Evolutionary conservation across 805 yeast genomes (phyloP), one percentile per base, ranked within the genome.

Genomic region (Sungouiozyma ichnusensis): DNA sequence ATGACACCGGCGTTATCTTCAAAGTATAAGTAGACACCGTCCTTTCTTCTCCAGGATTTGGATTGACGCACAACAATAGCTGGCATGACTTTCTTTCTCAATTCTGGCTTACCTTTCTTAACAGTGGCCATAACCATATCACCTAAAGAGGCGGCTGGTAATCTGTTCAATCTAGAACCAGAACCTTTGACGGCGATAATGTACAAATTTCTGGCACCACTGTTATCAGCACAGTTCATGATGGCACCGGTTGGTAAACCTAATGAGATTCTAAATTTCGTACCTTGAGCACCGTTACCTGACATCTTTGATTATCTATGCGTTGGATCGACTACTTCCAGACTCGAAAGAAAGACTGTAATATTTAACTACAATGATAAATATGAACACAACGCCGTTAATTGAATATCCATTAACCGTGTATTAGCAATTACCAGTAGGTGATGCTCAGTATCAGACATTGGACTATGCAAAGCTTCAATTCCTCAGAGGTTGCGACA

Each of bases 1-100:
- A 92, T 92, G 73, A 94, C 99, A 82, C 98, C 98, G 58, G 99
- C 99, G 69, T 92, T 92, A 77, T 92, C 99, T 81, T 92, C 99
- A 65, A 92, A 92, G 86, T 92, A 92, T 73, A 92, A 86, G 88
- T 72, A 92, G 64, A 87, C 84, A 84, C 99, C 99, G 69, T 92
- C 99, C 81, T 82, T 90, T 84, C 99, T 86, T 90, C 99, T 90
- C 99, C 99, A 92, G 59, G 99, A 87, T 80, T 88, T 90, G 58
- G 98, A 76, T 79, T 92, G 99, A 77, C 99, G 90, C 58, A 92
- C 83, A 68, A 92, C 97, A 64, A 92, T 86, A 65, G 98, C 98
- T 73, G 97, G 98, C 96, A 94, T 88, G 64, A 92, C 97, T 82
- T 92, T 92, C 95, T 92, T 92, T 83, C 99, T 88, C 72, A 92